phyloP scores from a whole-genome alignment of 768 basidiomycete species.

The Mycena maculata region DNA sequence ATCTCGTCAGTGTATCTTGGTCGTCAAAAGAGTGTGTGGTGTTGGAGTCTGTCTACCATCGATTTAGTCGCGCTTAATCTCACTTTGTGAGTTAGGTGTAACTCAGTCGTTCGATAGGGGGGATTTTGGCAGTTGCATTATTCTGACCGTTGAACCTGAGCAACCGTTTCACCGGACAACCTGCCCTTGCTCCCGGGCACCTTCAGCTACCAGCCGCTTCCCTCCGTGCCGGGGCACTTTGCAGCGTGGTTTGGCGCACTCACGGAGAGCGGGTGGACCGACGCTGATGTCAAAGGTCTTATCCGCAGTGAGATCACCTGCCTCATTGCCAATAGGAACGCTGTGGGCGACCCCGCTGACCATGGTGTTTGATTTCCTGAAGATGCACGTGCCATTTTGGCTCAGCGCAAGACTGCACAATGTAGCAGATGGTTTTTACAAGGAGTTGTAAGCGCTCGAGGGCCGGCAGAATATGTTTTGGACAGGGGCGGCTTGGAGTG shows the following conservation, averaged over 20 bases:
- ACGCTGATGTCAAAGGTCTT: background rate
- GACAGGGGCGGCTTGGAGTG: constrained; percentile 12
- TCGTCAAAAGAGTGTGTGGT: no score
- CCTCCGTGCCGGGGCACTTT: background rate
- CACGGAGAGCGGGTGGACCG: background rate
- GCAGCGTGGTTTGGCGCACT: constrained; percentile 3
- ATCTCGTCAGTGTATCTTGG: no score
- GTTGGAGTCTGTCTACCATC: no score
- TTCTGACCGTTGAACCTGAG: no score
- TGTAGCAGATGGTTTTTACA: constrained; percentile 9
- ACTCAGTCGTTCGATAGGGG: no score
- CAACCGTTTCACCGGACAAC: no score
- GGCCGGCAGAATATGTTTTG: constrained; percentile 17
- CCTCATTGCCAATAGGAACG: constrained; percentile 4
- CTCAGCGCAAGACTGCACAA: background rate
- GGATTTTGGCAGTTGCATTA: no score
- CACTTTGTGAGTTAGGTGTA: no score
- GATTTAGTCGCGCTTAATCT: no score
- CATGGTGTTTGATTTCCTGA: constrained; percentile 18
- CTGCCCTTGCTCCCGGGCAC: constrained; percentile 6
- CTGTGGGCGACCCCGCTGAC: background rate
- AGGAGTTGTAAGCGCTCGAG: constrained; percentile 18
- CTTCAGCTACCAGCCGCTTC: background rate
- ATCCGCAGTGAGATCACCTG: background rate
- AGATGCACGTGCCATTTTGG: constrained; percentile 13